These are phyloP conservation scores for Lobosporangium transversale DNA, from an alignment of 192 early-diverging fungal species.

Conservation along the genomic window DNA sequence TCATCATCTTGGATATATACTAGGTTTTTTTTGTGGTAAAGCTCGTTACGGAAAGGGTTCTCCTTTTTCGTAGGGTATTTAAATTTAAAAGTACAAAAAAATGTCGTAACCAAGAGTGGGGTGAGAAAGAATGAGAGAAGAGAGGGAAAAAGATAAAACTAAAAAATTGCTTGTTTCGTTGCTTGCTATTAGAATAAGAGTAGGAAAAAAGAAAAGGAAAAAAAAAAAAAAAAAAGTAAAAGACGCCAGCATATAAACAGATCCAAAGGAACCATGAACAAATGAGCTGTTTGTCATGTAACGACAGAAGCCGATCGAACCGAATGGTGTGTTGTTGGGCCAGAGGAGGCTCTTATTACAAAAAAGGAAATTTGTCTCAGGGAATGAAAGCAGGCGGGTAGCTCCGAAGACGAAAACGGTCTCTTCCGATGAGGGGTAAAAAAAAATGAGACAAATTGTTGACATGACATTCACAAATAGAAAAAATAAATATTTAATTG, in stretches of 20 bases:
- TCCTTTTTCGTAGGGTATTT: too few relatives aligned
- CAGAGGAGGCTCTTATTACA: background rate
- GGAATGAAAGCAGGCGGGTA: too few relatives aligned
- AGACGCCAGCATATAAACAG: background rate
- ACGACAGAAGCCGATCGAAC: background rate
- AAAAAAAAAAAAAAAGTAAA: constrained; percentile 8
- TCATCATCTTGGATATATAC: constrained; percentile 42
- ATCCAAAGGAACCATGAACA: background rate
- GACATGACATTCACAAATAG: too few relatives aligned
- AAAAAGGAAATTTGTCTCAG: background rate
- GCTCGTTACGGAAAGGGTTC: too few relatives aligned
- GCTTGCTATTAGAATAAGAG: too few relatives aligned
- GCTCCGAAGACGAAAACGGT: background rate
- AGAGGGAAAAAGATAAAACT: background rate
- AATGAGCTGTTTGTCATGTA: too few relatives aligned
- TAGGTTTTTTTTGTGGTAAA: too few relatives aligned
- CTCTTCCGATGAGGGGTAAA: background rate
- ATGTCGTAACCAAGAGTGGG: background rate
- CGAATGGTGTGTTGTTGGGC: background rate
- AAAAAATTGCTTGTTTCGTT: too few relatives aligned
- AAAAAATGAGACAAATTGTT: too few relatives aligned
- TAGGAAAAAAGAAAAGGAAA: background rate
- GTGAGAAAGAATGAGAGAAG: background rate
- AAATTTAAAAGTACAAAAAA: too few relatives aligned
- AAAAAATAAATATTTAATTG: too few relatives aligned